Conservation (phyloP, 1,284 basidiomycete species). For the Moesziomyces aphidis region DNA sequence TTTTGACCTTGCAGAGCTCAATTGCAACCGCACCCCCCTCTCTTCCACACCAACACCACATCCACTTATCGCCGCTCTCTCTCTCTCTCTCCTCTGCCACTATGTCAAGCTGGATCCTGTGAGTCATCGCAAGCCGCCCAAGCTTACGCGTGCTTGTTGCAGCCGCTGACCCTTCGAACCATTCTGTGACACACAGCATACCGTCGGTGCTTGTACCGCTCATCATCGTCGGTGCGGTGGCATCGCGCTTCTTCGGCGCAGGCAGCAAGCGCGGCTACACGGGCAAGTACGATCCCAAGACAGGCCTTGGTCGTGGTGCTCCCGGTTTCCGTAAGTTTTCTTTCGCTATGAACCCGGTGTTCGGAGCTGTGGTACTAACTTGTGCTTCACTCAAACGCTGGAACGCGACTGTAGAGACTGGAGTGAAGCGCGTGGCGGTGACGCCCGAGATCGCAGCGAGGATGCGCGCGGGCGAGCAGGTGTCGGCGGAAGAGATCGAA, state of each 20-base stretch:
- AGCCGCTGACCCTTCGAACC: not conserved
- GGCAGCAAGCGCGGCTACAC: constrained; percentile 29
- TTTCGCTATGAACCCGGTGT: not conserved
- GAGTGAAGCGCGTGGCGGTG: constrained; percentile 57
- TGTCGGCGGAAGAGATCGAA: constrained; percentile 60
- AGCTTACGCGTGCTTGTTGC: not conserved
- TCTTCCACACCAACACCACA: not conserved
- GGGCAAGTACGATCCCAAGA: constrained; percentile 60
- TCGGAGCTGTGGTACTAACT: constrained; percentile 14
- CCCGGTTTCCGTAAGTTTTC: constrained; percentile 57
- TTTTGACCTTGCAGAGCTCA: not conserved
- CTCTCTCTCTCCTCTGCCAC: not conserved
- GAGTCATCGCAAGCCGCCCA: constrained; percentile 3
- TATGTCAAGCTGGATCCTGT: constrained; percentile 48
- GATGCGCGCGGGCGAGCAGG: constrained; percentile 62
- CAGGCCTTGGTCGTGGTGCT: constrained; percentile 61
- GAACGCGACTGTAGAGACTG: constrained; percentile 38
- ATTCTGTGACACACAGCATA: constrained; percentile 16
- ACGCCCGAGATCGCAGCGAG: constrained; percentile 61
- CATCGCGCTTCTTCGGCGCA: constrained; percentile 36
- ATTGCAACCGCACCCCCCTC: not conserved
- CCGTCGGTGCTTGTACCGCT: constrained; percentile 50
- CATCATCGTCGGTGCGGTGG: constrained; percentile 45
- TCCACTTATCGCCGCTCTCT: not conserved
- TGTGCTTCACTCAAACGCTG: constrained; percentile 1